These are phyloP conservation scores for Zanthoxylum bungeanum DNA, from an alignment of 345 rosid species.

Conservation along the genomic window DNA sequence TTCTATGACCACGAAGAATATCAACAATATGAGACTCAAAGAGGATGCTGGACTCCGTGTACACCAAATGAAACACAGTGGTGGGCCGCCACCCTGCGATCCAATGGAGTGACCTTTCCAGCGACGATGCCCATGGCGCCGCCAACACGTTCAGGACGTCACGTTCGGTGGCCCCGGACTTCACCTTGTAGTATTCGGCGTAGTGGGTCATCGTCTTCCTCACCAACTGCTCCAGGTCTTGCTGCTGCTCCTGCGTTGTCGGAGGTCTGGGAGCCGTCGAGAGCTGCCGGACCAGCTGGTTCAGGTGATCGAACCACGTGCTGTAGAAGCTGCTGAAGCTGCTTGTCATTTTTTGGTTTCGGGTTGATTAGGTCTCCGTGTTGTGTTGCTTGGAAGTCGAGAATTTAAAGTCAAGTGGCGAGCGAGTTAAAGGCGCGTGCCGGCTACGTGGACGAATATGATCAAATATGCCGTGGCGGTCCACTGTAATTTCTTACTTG, in stretches of 20 bases:
- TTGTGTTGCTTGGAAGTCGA: too few species aligned
- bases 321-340: constrained; percentile 51
- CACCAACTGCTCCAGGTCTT: constrained; percentile 37
- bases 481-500: background rate
- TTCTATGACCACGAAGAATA: constrained; percentile 57
- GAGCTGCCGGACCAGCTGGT: constrained; percentile 48
- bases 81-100: constrained; percentile 82
- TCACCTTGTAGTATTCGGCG: constrained; percentile 50
- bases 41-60: constrained; percentile 71
- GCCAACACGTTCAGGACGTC: constrained; percentile 55
- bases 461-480: background rate
- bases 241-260: constrained; percentile 26
- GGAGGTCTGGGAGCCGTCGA: constrained; percentile 41
- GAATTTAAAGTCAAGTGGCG: background rate
- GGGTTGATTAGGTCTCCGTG: background rate
- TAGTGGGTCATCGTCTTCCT: constrained; percentile 48
- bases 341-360: background rate
- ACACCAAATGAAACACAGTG: constrained; percentile 72
- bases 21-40: constrained; percentile 76
- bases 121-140: constrained; percentile 73
- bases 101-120: constrained; percentile 89
- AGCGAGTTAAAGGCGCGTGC: background rate
- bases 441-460: constrained; percentile 4
- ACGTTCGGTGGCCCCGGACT: constrained; percentile 41
- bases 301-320: constrained; percentile 60